phyloP scores from a whole-genome alignment of 345 rosid genomes.

The Gossypium longicalyx region DNA sequence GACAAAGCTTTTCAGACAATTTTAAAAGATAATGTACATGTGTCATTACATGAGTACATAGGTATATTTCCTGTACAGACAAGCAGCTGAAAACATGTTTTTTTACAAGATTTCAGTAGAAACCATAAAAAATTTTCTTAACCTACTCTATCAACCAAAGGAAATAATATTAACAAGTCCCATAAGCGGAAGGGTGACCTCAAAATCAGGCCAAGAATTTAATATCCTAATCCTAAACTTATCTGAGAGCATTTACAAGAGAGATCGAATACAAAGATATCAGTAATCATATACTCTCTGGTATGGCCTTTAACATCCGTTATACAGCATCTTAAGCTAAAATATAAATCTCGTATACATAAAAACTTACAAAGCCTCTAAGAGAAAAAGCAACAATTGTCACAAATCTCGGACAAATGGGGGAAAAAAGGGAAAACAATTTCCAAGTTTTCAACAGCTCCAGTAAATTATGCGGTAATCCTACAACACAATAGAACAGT shows the following conservation, averaged over 20 bases:
- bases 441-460: neutral
- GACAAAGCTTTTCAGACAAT: slow-evolving; percentile 6
- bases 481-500: neutral
- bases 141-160: neutral
- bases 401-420: neutral
- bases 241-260: neutral
- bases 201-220: neutral
- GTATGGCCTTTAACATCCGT: neutral
- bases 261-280: neutral
- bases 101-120: neutral
- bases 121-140: neutral
- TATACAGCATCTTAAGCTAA: neutral
- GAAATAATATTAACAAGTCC: neutral
- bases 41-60: neutral
- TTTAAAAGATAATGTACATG: neutral
- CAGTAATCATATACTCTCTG: neutral
- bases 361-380: neutral
- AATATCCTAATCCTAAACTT: neutral
- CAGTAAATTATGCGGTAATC: neutral
- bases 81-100: neutral
- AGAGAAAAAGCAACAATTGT: neutral
- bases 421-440: neutral
- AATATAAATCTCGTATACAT: neutral
- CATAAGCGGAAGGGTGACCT: neutral
- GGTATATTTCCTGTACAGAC: neutral